A percentile compares a stretch with the other conserved stretches of the same genome.
Conservation (phyloP, 129 eudicot species). For the Pulicaria dysenterica region DNA sequence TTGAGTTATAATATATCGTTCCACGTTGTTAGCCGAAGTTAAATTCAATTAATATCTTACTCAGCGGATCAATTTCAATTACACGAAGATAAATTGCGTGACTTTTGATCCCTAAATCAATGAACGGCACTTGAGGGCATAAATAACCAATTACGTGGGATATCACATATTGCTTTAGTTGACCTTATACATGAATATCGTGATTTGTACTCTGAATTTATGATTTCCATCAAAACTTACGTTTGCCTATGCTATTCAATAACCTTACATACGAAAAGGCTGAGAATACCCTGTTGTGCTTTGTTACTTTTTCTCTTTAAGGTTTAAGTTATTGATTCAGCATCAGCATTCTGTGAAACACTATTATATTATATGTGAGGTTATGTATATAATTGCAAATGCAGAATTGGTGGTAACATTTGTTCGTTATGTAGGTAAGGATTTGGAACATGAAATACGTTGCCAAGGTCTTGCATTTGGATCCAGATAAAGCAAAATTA, state of each 20-base stretch:
- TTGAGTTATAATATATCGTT: background rate
- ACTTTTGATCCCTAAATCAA: conserved; percentile 30
- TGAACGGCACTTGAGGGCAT: background rate
- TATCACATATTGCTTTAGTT: no score
- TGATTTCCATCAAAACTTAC: background rate
- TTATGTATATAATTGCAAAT: background rate
- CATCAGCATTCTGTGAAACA: background rate
- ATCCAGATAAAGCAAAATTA: conserved; percentile 53
- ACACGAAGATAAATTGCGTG: background rate
- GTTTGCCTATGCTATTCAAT: background rate
- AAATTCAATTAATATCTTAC: conserved; percentile 6
- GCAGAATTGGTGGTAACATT: background rate
- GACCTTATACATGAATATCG: no score
- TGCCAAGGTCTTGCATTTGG: conserved; percentile 48
- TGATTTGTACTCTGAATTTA: no score
- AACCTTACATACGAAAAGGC: background rate
- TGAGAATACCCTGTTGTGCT: background rate
- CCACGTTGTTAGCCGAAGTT: conserved; percentile 3
- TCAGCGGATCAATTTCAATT: conserved; percentile 3
- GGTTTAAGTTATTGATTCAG: background rate
- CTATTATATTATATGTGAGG: no score
- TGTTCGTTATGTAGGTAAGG: conserved; percentile 60
- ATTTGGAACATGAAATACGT: conserved; percentile 89
- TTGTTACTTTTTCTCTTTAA: background rate
- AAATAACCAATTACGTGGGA: background rate